A percentile compares a stretch with the other conserved stretches of the same genome.
phyloP scores from a whole-genome alignment of 106 monocot species.

The Agapanthus africanus region DNA sequence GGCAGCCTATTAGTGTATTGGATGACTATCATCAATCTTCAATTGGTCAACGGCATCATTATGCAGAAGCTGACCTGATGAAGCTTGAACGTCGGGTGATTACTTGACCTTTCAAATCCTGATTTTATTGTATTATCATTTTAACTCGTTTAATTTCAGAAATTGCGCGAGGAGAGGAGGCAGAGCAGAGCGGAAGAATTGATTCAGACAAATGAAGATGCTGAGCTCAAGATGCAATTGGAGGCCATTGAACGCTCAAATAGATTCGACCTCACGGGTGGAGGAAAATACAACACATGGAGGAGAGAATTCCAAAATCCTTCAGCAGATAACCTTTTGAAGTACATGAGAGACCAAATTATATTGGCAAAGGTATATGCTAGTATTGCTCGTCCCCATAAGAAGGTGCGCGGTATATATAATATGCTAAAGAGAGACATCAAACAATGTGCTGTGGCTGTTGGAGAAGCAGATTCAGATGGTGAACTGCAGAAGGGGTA shows the following conservation, averaged over 20 bases:
- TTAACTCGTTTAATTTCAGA: slow-evolving; percentile 12
- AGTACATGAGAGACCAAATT: slow-evolving; percentile 53
- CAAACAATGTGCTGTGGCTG: slow-evolving; percentile 8
- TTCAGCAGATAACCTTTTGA: slow-evolving; percentile 24
- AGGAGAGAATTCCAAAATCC: slow-evolving; percentile 29
- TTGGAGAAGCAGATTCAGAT: slow-evolving; percentile 38
- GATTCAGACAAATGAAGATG: background rate
- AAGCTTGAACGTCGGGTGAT: slow-evolving; percentile 16
- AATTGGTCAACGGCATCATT: slow-evolving; percentile 2
- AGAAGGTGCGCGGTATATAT: slow-evolving; percentile 11
- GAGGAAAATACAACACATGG: slow-evolving; percentile 33
- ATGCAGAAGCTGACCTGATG: background rate
- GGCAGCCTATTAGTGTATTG: background rate
- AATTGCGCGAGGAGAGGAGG: slow-evolving; percentile 20
- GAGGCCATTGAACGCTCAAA: slow-evolving; percentile 32
- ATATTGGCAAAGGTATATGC: slow-evolving; percentile 54
- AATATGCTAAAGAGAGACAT: slow-evolving; percentile 24
- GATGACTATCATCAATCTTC: background rate
- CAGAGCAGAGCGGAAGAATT: slow-evolving; percentile 15
- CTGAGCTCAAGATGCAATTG: slow-evolving; percentile 12
- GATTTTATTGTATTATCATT: background rate
- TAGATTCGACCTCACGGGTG: slow-evolving; percentile 15
- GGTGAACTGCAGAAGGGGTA: slow-evolving; percentile 32
- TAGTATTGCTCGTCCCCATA: slow-evolving; percentile 33
- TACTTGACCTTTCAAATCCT: background rate